A percentile compares a stretch with the other conserved stretches of the same genome.
phyloP scores from a whole-genome alignment of 2,329 filamentous ascomycete genomes.

The Neopestalotiopsis clavispora region DNA sequence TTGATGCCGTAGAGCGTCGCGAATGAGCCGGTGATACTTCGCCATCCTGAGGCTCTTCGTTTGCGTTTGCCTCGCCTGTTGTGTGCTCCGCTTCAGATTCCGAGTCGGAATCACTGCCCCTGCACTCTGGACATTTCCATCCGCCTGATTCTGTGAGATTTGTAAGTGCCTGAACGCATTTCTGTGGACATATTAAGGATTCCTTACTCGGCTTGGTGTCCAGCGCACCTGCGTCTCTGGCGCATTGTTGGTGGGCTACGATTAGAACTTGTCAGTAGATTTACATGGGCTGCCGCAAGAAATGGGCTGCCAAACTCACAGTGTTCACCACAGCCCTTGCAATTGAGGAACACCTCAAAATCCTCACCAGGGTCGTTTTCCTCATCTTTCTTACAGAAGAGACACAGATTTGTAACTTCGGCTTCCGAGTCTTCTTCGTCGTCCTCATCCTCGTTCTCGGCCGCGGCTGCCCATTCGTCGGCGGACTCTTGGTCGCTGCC shows the following conservation, averaged over 20 bases:
- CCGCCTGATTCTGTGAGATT: slow-evolving; percentile 41
- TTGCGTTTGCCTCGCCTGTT: slow-evolving; percentile 30
- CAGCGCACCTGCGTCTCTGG: slow-evolving; percentile 71
- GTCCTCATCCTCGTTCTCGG: slow-evolving; percentile 53
- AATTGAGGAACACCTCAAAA: slow-evolving; percentile 79
- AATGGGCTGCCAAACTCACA: slow-evolving; percentile 60
- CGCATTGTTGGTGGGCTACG: slow-evolving; percentile 90
- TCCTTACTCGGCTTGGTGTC: slow-evolving; percentile 66
- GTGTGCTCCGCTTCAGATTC: slow-evolving; percentile 35
- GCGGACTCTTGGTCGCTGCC: slow-evolving; percentile 34
- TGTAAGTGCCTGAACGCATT: not conserved
- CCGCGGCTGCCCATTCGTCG: slow-evolving; percentile 35
- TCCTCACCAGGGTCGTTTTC: slow-evolving; percentile 82
- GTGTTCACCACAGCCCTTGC: slow-evolving; percentile 79
- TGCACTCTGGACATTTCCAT: slow-evolving; percentile 60
- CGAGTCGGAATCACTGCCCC: slow-evolving; percentile 32
- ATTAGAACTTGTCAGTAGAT: slow-evolving; percentile 37
- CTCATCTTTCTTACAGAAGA: slow-evolving; percentile 84
- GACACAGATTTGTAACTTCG: slow-evolving; percentile 52
- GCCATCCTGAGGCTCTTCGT: slow-evolving; percentile 37
- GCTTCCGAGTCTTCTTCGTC: slow-evolving; percentile 63
- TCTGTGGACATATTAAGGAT: slow-evolving; percentile 18
- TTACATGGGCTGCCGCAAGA: slow-evolving; percentile 34
- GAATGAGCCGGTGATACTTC: slow-evolving; percentile 43
- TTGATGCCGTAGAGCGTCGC: slow-evolving; percentile 64